A percentile compares a stretch with the other conserved stretches of the same genome.
Evolutionary conservation across 1,284 basidiomycete species (phyloP).

Genomic region (Caloboletus firmus): DNA sequence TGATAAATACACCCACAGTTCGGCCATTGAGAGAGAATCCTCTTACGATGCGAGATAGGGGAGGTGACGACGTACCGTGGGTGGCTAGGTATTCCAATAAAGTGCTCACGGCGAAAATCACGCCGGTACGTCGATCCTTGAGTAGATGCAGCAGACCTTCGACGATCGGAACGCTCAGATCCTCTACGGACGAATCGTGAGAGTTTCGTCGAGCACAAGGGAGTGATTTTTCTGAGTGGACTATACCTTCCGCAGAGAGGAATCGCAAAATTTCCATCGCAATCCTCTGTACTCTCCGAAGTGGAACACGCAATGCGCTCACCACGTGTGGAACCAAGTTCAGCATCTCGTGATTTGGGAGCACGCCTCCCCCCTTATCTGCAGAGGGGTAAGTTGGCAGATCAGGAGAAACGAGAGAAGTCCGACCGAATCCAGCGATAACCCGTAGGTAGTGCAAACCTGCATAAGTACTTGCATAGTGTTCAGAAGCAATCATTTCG

Average conservation of each 20-base stretch:
- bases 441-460: slow-evolving; percentile 27
- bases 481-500: slow-evolving; percentile 15
- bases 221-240: neutral
- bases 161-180: slow-evolving; percentile 12
- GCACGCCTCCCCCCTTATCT: slow-evolving; percentile 8
- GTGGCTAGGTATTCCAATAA: slow-evolving; percentile 12
- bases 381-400: neutral
- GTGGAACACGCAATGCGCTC: slow-evolving; percentile 17
- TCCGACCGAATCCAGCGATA: slow-evolving; percentile 22
- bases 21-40: neutral
- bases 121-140: slow-evolving; percentile 15
- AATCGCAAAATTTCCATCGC: slow-evolving; percentile 14
- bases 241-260: slow-evolving; percentile 19
- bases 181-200: slow-evolving; percentile 3
- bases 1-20: neutral
- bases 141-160: slow-evolving; percentile 18
- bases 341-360: neutral
- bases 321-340: slow-evolving; percentile 19
- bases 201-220: neutral
- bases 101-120: slow-evolving; percentile 18
- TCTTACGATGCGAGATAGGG: neutral
- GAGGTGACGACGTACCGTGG: slow-evolving; percentile 17
- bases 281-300: slow-evolving; percentile 17
- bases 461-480: slow-evolving; percentile 14
- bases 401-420: neutral